These are phyloP conservation scores for Linnemannia hyalina DNA, from an alignment of 192 early-diverging fungal genomes.

Conservation along the genomic window DNA sequence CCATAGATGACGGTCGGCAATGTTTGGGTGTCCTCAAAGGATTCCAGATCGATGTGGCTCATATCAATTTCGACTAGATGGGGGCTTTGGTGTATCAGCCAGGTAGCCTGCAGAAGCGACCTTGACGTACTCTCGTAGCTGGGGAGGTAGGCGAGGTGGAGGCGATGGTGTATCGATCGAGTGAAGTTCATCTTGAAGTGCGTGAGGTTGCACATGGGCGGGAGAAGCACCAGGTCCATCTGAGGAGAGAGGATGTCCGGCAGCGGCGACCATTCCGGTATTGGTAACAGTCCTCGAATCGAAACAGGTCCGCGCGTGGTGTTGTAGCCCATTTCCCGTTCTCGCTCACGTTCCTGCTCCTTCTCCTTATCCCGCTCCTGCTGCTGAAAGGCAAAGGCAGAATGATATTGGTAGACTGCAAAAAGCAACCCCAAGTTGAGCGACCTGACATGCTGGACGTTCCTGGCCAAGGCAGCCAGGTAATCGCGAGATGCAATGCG, in stretches of 20 bases:
- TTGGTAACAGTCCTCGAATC: not conserved
- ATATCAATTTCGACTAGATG: not conserved
- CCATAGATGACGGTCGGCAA: not conserved
- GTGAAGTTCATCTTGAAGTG: not conserved
- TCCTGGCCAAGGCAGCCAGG: not conserved
- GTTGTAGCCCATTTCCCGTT: not conserved
- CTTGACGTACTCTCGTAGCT: not conserved
- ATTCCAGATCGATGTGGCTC: not conserved
- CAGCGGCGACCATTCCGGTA: not conserved
- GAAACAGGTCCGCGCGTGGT: not conserved
- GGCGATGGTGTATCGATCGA: not conserved
- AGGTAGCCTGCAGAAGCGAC: not conserved
- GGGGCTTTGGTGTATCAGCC: not conserved
- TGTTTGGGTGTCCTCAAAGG: not conserved
- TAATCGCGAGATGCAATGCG: conserved; percentile 2
- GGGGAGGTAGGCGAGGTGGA: not conserved
- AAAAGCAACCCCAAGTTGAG: not conserved
- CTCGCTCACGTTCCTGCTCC: not conserved
- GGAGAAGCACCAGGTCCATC: not conserved
- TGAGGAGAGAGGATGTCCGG: not conserved
- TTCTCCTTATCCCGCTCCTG: not conserved
- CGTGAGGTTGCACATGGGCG: not conserved
- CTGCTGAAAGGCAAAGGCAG: not conserved
- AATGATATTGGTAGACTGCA: not conserved
- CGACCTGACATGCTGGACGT: not conserved